Evolutionary conservation across 495 filamentous ascomycete species (phyloP).

Genomic region (Aspergillus bertholletiae): DNA sequence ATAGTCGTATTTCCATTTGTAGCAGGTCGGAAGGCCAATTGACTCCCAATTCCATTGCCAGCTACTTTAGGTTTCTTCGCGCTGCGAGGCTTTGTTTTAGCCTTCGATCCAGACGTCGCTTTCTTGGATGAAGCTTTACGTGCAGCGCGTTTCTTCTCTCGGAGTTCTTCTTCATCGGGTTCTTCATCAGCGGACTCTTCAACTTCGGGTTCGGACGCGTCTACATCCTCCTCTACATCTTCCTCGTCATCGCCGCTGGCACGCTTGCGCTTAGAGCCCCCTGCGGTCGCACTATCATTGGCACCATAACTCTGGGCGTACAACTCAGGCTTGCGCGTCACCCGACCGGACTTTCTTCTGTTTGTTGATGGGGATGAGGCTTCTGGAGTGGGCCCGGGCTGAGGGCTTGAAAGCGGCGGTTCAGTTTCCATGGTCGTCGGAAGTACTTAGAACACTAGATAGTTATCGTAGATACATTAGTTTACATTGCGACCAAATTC

Average conservation of each 20-base stretch:
- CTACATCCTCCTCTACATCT: slow-evolving; percentile 49
- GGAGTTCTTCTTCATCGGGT: slow-evolving; percentile 64
- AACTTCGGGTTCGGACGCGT: slow-evolving; percentile 50
- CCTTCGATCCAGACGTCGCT: slow-evolving; percentile 39
- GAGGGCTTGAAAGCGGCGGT: slow-evolving; percentile 25
- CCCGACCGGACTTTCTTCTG: slow-evolving; percentile 78
- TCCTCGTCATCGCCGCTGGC: slow-evolving; percentile 24
- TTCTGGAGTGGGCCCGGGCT: slow-evolving; percentile 15
- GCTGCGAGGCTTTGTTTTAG: slow-evolving; percentile 23
- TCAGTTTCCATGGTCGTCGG: slow-evolving; percentile 34
- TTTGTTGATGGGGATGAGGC: slow-evolving; percentile 44
- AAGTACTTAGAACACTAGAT: slow-evolving; percentile 3
- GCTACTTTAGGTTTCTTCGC: slow-evolving; percentile 55
- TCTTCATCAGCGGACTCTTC: slow-evolving; percentile 48
- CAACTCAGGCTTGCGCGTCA: slow-evolving; percentile 67
- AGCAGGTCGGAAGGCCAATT: slow-evolving; percentile 47
- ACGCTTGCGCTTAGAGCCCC: slow-evolving; percentile 55
- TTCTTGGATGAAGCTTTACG: slow-evolving; percentile 60
- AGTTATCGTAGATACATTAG: not conserved
- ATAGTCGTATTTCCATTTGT: slow-evolving; percentile 38
- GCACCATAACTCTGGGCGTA: slow-evolving; percentile 48
- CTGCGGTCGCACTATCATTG: slow-evolving; percentile 24
- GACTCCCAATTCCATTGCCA: slow-evolving; percentile 52
- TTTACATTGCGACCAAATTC: not conserved
- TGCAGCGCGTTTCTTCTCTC: slow-evolving; percentile 50